Conservation (phyloP, 768 basidiomycete genomes). For the Boletus tylopilopsis region DNA sequence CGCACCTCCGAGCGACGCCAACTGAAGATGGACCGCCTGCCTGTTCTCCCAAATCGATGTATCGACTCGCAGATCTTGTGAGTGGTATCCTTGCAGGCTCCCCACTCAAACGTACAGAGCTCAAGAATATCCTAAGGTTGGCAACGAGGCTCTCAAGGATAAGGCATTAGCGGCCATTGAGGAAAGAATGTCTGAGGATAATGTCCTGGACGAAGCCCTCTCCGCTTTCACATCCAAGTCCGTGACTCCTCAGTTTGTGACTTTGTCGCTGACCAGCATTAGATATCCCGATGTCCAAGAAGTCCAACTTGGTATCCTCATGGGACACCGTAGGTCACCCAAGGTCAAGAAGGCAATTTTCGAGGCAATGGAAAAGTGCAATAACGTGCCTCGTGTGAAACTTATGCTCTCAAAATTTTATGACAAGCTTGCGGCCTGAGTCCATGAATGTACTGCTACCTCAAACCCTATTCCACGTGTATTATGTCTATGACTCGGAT, state of each 20-base stretch:
- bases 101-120: neutral
- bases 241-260: neutral
- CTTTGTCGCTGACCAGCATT: neutral
- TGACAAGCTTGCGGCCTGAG: slow-evolving; percentile 9
- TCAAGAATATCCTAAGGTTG: slow-evolving; percentile 7
- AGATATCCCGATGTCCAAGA: slow-evolving; percentile 19
- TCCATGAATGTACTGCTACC: neutral
- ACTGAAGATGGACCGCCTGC: slow-evolving; percentile 2
- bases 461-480: neutral
- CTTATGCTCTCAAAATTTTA: slow-evolving; percentile 15
- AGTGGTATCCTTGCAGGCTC: neutral
- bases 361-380: neutral
- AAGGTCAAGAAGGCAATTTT: slow-evolving; percentile 16
- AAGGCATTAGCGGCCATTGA: slow-evolving; percentile 17
- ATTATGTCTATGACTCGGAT: neutral
- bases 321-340: slow-evolving; percentile 1
- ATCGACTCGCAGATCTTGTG: slow-evolving; percentile 32
- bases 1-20: neutral
- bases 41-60: slow-evolving; percentile 38
- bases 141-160: slow-evolving; percentile 14
- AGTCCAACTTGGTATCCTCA: slow-evolving; percentile 16
- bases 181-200: slow-evolving; percentile 11
- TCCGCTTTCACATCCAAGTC: slow-evolving; percentile 27
- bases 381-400: slow-evolving; percentile 7
- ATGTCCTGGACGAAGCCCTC: slow-evolving; percentile 24